phyloP scores from a whole-genome alignment of 257 asterid species.

The Thymus mandschuricus region DNA sequence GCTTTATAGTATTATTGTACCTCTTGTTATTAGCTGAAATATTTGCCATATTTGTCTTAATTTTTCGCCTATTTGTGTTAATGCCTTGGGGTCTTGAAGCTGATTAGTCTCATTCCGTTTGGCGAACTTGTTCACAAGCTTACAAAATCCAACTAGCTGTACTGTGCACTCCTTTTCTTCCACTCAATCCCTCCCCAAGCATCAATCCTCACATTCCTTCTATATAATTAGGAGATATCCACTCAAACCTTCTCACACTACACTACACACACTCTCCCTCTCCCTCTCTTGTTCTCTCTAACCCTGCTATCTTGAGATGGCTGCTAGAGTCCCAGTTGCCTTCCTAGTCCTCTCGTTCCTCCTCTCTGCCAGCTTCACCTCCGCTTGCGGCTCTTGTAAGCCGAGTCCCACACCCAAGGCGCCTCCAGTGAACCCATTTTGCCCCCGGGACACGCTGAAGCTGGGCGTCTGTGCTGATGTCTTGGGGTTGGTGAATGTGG shows the following conservation, averaged over 20 bases:
- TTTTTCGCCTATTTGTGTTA: constrained; percentile 10
- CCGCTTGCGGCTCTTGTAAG: constrained; percentile 53
- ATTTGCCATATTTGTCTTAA: constrained; percentile 11
- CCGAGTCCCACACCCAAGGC: constrained; percentile 40
- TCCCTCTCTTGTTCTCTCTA: neutral
- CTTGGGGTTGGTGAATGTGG: constrained; percentile 55
- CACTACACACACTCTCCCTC: constrained; percentile 1
- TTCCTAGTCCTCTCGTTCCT: constrained; percentile 46
- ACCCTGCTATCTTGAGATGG: constrained; percentile 41
- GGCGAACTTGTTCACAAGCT: constrained; percentile 36
- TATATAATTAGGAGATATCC: constrained; percentile 44
- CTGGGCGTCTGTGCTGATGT: constrained; percentile 70
- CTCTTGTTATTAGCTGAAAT: neutral
- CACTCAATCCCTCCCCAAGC: constrained; percentile 37
- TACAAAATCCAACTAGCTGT: constrained; percentile 45
- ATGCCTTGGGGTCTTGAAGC: neutral
- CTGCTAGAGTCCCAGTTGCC: constrained; percentile 37
- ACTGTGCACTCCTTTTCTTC: constrained; percentile 33
- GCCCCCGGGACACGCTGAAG: constrained; percentile 84
- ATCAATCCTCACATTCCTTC: constrained; percentile 52
- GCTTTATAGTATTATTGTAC: constrained; percentile 3
- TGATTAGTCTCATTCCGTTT: neutral
- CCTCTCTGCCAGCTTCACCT: constrained; percentile 43
- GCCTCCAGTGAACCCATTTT: constrained; percentile 61
- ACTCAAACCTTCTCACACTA: constrained; percentile 22